A percentile compares a stretch with the other conserved stretches of the same genome.
phyloP scores from a whole-genome alignment of 2,329 filamentous ascomycete genomes.

The Pestalotiopsis sp. region DNA sequence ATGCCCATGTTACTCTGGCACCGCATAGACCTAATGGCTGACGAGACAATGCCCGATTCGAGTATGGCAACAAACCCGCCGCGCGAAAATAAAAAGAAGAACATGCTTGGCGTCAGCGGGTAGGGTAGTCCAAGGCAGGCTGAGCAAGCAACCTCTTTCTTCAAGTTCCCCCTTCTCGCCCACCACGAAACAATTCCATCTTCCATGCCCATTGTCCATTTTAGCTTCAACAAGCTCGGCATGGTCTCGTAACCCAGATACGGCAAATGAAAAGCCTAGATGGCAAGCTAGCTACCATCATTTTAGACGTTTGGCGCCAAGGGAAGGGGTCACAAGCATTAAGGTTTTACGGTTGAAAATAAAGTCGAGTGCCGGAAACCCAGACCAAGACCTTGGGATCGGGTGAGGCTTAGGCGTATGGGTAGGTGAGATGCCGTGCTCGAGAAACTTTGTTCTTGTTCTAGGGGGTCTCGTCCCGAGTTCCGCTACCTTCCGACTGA shows the following conservation, averaged over 20 bases:
- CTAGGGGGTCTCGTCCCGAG: neutral
- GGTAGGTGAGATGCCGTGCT: neutral
- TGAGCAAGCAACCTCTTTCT: neutral
- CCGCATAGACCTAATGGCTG: no score
- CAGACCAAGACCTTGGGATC: neutral
- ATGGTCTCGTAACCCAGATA: neutral
- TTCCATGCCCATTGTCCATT: no score
- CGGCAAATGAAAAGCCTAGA: neutral
- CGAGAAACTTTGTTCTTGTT: neutral
- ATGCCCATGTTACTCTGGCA: no score
- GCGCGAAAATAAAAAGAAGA: neutral
- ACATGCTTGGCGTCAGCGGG: neutral
- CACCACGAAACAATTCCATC: neutral
- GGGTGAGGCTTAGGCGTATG: neutral
- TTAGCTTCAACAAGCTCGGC: neutral
- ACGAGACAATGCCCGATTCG: no score
- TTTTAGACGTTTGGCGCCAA: neutral
- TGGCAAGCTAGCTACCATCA: neutral
- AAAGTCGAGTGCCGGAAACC: neutral
- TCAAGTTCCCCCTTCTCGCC: neutral
- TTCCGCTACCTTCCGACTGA: neutral
- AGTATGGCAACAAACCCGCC: neutral
- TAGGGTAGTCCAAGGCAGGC: neutral
- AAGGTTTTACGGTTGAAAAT: neutral
- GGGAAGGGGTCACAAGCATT: neutral